These are phyloP conservation scores for Fibroporia radiculosa DNA, from an alignment of 768 basidiomycete genomes.

Conservation along the genomic window DNA sequence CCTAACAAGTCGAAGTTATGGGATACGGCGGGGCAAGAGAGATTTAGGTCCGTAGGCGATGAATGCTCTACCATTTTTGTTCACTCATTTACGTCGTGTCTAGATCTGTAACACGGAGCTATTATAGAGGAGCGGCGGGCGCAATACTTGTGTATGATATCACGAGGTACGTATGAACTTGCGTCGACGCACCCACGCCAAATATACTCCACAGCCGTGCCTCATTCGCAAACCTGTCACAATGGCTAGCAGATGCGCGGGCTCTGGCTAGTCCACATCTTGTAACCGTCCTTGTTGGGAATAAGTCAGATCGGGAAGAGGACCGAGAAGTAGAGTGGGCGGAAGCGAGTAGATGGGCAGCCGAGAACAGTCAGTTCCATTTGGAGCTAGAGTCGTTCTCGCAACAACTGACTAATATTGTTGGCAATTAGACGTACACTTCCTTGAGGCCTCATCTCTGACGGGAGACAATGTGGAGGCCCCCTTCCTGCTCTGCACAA, in stretches of 20 bases:
- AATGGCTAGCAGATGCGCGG: constrained; percentile 91
- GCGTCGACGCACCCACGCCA: constrained; percentile 8
- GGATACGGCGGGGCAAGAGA: constrained; percentile 97
- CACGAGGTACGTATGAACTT: constrained; percentile 53
- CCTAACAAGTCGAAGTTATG: constrained; percentile 59
- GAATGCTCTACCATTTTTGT: constrained; percentile 13
- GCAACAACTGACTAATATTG: not conserved
- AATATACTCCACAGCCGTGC: constrained; percentile 51
- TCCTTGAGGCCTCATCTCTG: constrained; percentile 88
- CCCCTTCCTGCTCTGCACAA: constrained; percentile 82
- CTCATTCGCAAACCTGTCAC: constrained; percentile 75
- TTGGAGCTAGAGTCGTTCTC: not conserved
- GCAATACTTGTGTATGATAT: constrained; percentile 93
- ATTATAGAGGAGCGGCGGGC: constrained; percentile 91
- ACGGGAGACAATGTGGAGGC: constrained; percentile 92
- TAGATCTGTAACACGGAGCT: constrained; percentile 89
- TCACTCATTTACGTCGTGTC: constrained; percentile 1
- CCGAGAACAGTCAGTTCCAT: constrained; percentile 70
- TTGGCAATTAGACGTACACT: constrained; percentile 66
- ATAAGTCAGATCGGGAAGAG: constrained; percentile 92
- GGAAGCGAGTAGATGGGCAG: constrained; percentile 93
- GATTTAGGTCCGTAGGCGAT: constrained; percentile 61
- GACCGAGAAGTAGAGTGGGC: constrained; percentile 93
- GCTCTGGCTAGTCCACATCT: constrained; percentile 90
- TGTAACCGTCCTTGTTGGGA: constrained; percentile 86